These are phyloP conservation scores for Claviceps capensis DNA, from an alignment of 2,329 filamentous ascomycete genomes.

Conservation along the genomic window DNA sequence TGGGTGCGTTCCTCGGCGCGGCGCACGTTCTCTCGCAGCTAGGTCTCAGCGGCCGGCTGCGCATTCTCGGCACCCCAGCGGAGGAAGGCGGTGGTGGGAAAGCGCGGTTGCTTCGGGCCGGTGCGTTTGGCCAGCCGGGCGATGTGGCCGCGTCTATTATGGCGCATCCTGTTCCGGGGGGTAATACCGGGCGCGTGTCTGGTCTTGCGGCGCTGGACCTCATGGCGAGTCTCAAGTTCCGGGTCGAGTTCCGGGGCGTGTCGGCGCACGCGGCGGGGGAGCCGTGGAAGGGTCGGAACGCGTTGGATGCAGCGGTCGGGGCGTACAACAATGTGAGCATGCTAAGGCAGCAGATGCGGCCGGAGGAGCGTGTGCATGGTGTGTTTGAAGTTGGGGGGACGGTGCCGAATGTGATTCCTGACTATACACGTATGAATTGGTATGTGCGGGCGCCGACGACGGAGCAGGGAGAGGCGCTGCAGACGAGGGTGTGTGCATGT, in stretches of 20 bases:
- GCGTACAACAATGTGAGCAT: constrained; percentile 23
- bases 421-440: constrained; percentile 25
- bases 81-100: constrained; percentile 31
- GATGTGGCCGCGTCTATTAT: constrained; percentile 16
- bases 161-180: constrained; percentile 12
- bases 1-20: constrained; percentile 25
- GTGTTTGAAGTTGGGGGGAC: constrained; percentile 23
- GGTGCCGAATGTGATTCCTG: constrained; percentile 25
- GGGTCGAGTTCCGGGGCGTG: constrained; percentile 19
- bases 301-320: constrained; percentile 22
- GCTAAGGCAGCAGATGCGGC: constrained; percentile 24
- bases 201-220: constrained; percentile 2
- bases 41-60: constrained; percentile 18
- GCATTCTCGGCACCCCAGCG: constrained; percentile 27
- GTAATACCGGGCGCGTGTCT: background rate
- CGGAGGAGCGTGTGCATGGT: constrained; percentile 23
- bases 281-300: constrained; percentile 25
- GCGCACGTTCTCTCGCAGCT: constrained; percentile 18
- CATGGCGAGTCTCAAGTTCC: constrained; percentile 5
- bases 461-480: constrained; percentile 14
- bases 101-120: constrained; percentile 10
- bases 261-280: constrained; percentile 22
- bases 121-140: constrained; percentile 10
- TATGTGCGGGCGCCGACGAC: constrained; percentile 23
- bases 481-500: constrained; percentile 21